Evolutionary conservation across 148 eudicot genomes (phyloP).

Genomic region (Hydrangea macrophylla): DNA sequence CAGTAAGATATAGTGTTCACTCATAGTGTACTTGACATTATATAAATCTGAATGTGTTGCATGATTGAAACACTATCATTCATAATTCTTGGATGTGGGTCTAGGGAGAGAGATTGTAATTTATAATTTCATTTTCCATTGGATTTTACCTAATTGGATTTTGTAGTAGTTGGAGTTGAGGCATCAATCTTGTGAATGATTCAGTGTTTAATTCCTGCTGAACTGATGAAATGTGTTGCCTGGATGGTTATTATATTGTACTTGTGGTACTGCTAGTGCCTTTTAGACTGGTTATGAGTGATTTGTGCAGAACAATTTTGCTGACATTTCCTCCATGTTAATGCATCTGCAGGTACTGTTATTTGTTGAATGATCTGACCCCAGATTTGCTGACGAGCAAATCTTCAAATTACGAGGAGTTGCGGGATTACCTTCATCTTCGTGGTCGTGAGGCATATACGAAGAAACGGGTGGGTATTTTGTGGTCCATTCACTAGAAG

Average conservation of each 20-base stretch:
- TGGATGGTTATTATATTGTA: not conserved
- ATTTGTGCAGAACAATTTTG: not conserved
- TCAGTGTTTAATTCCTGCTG: not conserved
- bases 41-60: not conserved
- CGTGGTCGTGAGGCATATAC: conserved; percentile 93
- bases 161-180: not conserved
- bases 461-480: conserved; percentile 63
- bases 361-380: conserved; percentile 79
- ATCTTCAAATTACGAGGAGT: conserved; percentile 66
- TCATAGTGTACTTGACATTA: conserved; percentile 6
- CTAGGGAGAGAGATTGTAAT: not conserved
- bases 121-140: not conserved
- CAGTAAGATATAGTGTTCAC: conserved; percentile 52
- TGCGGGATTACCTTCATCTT: conserved; percentile 64
- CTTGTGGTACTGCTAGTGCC: not conserved
- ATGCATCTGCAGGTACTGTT: conserved; percentile 71
- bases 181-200: not conserved
- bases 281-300: not conserved
- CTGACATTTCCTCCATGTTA: not conserved
- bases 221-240: not conserved
- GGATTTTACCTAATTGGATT: conserved; percentile 1
- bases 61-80: not conserved
- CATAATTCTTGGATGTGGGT: conserved; percentile 3
- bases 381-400: conserved; percentile 61
- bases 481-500: not conserved